Conservation (phyloP, 2,329 filamentous ascomycete genomes). For the Plenodomus lindquistii region DNA sequence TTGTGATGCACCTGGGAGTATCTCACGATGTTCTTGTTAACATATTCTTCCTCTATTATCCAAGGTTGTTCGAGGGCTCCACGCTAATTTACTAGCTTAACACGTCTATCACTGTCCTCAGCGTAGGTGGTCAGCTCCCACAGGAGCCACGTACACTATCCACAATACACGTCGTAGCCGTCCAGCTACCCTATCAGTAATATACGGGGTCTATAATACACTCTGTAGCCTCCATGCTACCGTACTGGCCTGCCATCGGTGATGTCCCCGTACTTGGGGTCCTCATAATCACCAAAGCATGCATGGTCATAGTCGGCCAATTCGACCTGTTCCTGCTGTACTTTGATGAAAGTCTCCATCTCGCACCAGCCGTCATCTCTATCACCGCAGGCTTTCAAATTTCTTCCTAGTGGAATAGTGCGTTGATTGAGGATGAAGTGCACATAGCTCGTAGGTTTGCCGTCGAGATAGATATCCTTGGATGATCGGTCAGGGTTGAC, state of each 20-base stretch:
- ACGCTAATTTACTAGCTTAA: not conserved
- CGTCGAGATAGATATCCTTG: constrained; percentile 54
- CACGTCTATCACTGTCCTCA: not conserved
- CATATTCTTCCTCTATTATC: too few relatives aligned
- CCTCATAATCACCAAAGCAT: constrained; percentile 64
- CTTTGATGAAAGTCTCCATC: constrained; percentile 66
- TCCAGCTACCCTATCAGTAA: not conserved
- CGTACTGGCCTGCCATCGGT: constrained; percentile 55
- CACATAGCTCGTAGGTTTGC: constrained; percentile 66
- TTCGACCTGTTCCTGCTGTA: constrained; percentile 62
- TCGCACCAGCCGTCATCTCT: constrained; percentile 79
- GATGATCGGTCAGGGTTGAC: constrained; percentile 44
- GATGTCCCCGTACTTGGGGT: constrained; percentile 54
- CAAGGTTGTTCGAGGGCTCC: not conserved
- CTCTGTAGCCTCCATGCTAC: constrained; percentile 4
- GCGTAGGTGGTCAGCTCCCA: not conserved
- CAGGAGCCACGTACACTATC: not conserved
- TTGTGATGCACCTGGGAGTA: too few relatives aligned
- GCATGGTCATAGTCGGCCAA: constrained; percentile 66
- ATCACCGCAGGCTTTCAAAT: constrained; percentile 66
- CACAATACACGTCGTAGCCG: not conserved
- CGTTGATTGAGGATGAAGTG: constrained; percentile 77
- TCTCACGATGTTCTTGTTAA: too few relatives aligned
- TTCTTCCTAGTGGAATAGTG: constrained; percentile 69
- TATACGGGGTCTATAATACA: not conserved